Evolutionary conservation across 805 yeast species (phyloP), one percentile per base, ranked within the genome.

Genomic region (Starmerella etchellsii): DNA sequence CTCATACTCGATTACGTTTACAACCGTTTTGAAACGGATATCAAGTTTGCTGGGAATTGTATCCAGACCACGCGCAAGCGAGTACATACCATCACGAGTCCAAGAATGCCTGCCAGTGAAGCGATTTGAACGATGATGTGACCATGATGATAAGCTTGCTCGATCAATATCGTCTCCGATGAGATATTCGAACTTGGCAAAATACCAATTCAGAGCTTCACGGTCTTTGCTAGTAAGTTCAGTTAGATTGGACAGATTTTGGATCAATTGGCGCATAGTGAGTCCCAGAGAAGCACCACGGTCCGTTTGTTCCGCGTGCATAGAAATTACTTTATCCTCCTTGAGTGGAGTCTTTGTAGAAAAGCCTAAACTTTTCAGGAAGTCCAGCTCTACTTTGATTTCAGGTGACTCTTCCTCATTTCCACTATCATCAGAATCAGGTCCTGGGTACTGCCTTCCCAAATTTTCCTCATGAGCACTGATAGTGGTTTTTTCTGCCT

Each of bases 81-180:
- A 47, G 44, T 51, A 49, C 50, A 55, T 59, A 1, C 67, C 68
- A 31, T 60, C 57, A 15, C 58, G 51, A 2, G 63, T 48, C 59
- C 63, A 61, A 2, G 62, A 54, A 39, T 62, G 66, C 14, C 56
- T 52, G 2, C 69, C 69, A 2, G 62, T 52, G 36, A 65, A 64
- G 39, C 63, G 57, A 36, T 61, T 57, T 1, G 59, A 61, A 25
- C 63, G 64, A 31, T 64, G 65, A 40, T 64, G 68, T 22, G 64
- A 63, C 69, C 69, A 64, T 16, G 60, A 50, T 7, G 59, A 51
- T 16, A 64, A 49, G 38, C 66, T 58, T 21, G 64, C 54, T 23
- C 55, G 47, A 36, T 61, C 56, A 18, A 62, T 45, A 13, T 51
- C 41, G 16, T 62, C 56, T 13, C 66, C 67, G 27, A 56, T 51